A percentile compares a stretch with the other conserved stretches of the same genome.
Conservation (phyloP, 2,329 filamentous ascomycete species). For the Aspergillus niger region DNA sequence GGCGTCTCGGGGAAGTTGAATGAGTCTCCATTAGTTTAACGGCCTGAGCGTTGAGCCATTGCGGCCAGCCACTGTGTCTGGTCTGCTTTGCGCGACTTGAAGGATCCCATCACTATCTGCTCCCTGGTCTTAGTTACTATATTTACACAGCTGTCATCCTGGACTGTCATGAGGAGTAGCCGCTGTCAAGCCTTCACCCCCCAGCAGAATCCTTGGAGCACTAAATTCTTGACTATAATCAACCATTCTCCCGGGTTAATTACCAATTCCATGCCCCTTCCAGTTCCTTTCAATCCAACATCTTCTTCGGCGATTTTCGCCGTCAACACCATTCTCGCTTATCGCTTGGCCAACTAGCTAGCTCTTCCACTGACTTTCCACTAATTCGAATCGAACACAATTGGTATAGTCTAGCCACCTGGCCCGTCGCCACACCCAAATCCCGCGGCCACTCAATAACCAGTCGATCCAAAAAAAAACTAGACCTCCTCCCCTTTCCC, state of each 20-base stretch:
- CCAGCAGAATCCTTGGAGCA: no score
- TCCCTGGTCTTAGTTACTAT: background rate
- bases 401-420: background rate
- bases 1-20: background rate
- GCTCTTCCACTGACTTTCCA: background rate
- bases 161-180: background rate
- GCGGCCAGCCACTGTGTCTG: background rate
- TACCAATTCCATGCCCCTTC: background rate
- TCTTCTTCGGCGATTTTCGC: background rate
- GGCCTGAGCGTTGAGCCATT: slow-evolving; percentile 7
- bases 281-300: background rate
- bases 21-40: background rate
- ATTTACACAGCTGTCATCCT: background rate
- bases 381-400: background rate
- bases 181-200: background rate
- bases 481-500: background rate
- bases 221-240: background rate
- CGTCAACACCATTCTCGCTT: background rate
- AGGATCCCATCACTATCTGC: background rate
- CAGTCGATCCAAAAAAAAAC: background rate
- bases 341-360: background rate
- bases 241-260: background rate
- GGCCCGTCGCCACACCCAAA: background rate
- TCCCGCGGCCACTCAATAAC: background rate
- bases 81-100: background rate